Conservation (phyloP, 106 monocot species). For the Acanthochlamys bracteata region DNA sequence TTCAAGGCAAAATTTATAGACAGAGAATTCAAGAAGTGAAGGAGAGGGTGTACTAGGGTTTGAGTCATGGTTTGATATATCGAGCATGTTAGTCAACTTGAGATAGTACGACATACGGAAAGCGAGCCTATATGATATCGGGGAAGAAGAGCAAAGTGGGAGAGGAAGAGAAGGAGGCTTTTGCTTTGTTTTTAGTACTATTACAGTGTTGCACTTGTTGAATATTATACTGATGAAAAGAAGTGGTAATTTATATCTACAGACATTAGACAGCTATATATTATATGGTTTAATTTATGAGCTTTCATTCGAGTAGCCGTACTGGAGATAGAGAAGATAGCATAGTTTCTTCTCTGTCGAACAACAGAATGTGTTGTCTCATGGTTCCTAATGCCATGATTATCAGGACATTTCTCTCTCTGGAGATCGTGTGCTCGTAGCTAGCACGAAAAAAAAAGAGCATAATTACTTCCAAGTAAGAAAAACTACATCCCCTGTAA, state of each 20-base stretch:
- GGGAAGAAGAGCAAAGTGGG: not conserved
- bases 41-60: constrained; percentile 2
- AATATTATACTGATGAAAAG: not conserved
- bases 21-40: too few relatives aligned
- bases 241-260: too few relatives aligned
- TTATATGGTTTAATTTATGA: not conserved
- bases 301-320: not conserved
- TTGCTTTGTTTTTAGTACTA: not conserved
- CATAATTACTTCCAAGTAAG: too few relatives aligned
- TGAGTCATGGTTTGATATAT: constrained; percentile 3
- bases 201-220: not conserved
- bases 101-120: too few relatives aligned
- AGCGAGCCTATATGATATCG: too few relatives aligned
- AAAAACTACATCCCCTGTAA: too few relatives aligned
- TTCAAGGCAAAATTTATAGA: not conserved
- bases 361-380: not conserved
- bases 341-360: not conserved
- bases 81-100: too few relatives aligned
- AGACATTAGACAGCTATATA: too few relatives aligned
- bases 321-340: not conserved
- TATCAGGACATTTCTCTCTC: not conserved
- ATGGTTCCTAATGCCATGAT: not conserved
- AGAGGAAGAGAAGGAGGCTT: not conserved
- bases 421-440: not conserved
- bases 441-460: too few relatives aligned